Percentiles rank a stretch among this genome's conserved stretches.
Evolutionary conservation across 345 rosid genomes (phyloP).

Genomic region (Citrus australasica): DNA sequence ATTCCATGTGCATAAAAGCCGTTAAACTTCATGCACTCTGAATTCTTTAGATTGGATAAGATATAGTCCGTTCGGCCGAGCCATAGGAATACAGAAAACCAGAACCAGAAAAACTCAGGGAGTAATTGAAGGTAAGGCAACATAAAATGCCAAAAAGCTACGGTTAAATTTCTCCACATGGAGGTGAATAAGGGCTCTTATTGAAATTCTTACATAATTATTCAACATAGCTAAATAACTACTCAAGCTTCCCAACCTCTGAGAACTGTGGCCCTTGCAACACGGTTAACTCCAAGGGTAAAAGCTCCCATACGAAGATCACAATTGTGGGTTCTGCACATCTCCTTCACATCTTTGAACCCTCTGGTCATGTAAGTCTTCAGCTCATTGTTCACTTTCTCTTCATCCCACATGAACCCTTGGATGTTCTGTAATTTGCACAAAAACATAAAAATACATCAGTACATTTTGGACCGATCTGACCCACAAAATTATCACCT

Average conservation of each 20-base stretch:
- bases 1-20: not conserved
- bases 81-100: not conserved
- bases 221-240: conserved; percentile 7
- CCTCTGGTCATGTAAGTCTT: conserved; percentile 76
- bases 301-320: conserved; percentile 99
- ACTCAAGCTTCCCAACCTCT: conserved; percentile 90
- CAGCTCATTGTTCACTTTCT: conserved; percentile 79
- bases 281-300: conserved; percentile 93
- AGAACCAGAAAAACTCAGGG: not conserved
- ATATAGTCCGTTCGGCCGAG: not conserved
- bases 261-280: conserved; percentile 80
- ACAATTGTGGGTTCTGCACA: conserved; percentile 80
- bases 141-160: conserved; percentile 9
- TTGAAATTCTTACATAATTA: conserved; percentile 11
- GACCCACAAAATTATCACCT: not conserved
- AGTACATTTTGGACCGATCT: not conserved
- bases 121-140: not conserved
- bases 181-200: conserved; percentile 6
- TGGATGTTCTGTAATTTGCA: conserved; percentile 70
- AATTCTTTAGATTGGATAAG: not conserved
- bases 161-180: conserved; percentile 4
- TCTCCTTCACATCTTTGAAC: conserved; percentile 74
- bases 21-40: not conserved
- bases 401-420: conserved; percentile 98
- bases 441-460: not conserved